A percentile compares a stretch with the other conserved stretches of the same genome.
phyloP scores from a whole-genome alignment of 139 green algal genomes.

The Auxenochlorella protothecoides region DNA sequence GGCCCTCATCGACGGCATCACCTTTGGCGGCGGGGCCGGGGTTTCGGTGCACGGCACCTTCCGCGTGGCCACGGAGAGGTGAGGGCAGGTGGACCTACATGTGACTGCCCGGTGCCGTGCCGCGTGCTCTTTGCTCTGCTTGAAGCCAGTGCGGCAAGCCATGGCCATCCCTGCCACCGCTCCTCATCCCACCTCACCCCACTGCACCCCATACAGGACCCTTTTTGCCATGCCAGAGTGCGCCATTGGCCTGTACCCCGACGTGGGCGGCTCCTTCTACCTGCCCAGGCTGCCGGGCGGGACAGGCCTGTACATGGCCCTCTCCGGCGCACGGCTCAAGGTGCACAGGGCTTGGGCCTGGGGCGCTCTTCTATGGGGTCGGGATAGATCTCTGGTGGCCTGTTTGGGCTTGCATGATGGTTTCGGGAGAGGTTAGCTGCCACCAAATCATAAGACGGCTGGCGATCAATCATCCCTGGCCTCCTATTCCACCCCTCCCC shows the following conservation, averaged over 20 bases:
- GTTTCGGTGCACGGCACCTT: slow-evolving; percentile 78
- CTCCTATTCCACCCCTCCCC: not conserved
- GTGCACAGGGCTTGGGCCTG: slow-evolving; percentile 14
- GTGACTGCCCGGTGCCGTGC: not conserved
- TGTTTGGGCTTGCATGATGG: no score
- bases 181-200: not conserved
- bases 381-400: no score
- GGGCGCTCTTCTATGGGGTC: no score
- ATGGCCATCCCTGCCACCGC: not conserved
- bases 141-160: no score
- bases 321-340: slow-evolving; percentile 69
- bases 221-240: slow-evolving; percentile 97
- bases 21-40: slow-evolving; percentile 85
- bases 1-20: slow-evolving; percentile 81
- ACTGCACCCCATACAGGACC: slow-evolving; percentile 36
- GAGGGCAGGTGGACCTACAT: not conserved
- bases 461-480: not conserved
- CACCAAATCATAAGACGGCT: no score
- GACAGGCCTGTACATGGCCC: slow-evolving; percentile 66
- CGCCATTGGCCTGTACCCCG: slow-evolving; percentile 89
- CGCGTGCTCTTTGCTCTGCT: no score
- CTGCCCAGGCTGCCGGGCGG: slow-evolving; percentile 48
- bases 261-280: slow-evolving; percentile 82
- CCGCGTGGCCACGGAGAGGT: slow-evolving; percentile 81
- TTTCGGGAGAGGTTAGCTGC: no score